phyloP scores from a whole-genome alignment of 1,139 yeast species.

The Taphrina populina region DNA sequence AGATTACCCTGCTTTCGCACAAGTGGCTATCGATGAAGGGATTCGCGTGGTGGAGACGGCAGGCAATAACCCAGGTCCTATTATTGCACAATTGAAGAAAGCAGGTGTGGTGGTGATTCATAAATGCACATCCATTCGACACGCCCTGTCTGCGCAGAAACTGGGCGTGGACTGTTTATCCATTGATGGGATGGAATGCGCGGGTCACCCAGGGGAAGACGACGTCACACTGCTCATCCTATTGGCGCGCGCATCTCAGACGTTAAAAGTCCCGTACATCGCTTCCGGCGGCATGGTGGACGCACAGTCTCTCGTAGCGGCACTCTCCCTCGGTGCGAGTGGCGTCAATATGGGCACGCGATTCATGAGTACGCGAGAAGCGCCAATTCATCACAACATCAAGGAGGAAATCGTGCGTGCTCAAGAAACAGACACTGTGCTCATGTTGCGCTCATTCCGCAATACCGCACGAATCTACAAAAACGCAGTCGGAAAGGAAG shows the following conservation, averaged over 20 bases:
- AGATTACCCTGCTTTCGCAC: constrained; percentile 44
- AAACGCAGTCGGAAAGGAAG: constrained; percentile 44
- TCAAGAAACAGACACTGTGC: constrained; percentile 44
- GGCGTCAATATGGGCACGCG: constrained; percentile 47
- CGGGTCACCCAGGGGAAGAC: constrained; percentile 48
- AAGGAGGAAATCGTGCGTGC: constrained; percentile 44
- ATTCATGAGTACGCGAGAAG: constrained; percentile 45
- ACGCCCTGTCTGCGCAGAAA: constrained; percentile 45
- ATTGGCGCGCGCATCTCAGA: constrained; percentile 43
- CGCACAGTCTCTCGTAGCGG: constrained; percentile 46
- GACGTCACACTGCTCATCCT: constrained; percentile 44
- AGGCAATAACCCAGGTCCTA: constrained; percentile 43
- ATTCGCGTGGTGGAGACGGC: constrained; percentile 46
- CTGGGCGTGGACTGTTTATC: constrained; percentile 46
- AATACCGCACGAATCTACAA: constrained; percentile 45
- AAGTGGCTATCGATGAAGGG: constrained; percentile 46
- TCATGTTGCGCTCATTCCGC: constrained; percentile 43
- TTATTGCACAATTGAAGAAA: constrained; percentile 41
- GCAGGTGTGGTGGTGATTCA: constrained; percentile 43
- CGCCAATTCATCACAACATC: constrained; percentile 45
- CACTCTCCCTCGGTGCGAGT: constrained; percentile 45
- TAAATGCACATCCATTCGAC: constrained; percentile 45
- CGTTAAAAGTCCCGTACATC: constrained; percentile 44
- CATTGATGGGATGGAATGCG: constrained; percentile 47
- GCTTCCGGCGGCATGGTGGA: constrained; percentile 48